Base-by-base conservation (phyloP, 257 asterid genomes). In the Forsythia suspensa region DNA sequence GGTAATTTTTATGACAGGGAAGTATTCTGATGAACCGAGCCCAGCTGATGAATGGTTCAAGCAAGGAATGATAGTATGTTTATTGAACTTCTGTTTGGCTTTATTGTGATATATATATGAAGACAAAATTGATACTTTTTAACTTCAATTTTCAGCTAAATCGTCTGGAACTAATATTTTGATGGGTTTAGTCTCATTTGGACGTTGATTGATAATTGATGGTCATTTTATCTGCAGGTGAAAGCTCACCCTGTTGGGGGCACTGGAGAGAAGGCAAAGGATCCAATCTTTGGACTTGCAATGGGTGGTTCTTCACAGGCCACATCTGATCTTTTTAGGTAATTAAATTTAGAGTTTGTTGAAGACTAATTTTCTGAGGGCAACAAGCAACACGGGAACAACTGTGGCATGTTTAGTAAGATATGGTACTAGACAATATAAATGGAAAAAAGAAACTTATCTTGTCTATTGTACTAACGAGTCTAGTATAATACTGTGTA, bases 11-110 rank as follows among this genome's bases (percentile, higher is more conserved):
- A 29, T 80, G 59, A 41, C 77, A 95, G 98, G 99, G 43, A 95
- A 93, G 80, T 95, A 95, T 81, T 93, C 98, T n/a, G 95, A 88
- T 77, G 96, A 91, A 80, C 94, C 97, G 10, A 91, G 87, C 76
- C 95, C 98, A 7, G 98, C 96, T 18, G 95, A 95, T 79, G 91
- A 88, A 79, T 93, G 98, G 98, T 87, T 93, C 87, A 84, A 90
- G 83, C 89, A 89, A 86, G 99, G 96, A 72, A 93, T 83, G 76
- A 76, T 85, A 82, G 98, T 95, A 80, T 65, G 93, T 67, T 73
- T 55, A 75, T 38, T 0, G 41, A 1, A 37, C 12, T 10, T 15
- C n/a, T 74, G 3, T 44, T 70, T 34, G n/a, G 7, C 59, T 51
- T 51, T 15, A 51, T 16, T 51, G 2, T 51, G 66, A 57, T 57